Percentiles rank a stretch among this genome's conserved stretches.
phyloP scores from a whole-genome alignment of 1,284 basidiomycete species.

The Boletus semigastroideus region DNA sequence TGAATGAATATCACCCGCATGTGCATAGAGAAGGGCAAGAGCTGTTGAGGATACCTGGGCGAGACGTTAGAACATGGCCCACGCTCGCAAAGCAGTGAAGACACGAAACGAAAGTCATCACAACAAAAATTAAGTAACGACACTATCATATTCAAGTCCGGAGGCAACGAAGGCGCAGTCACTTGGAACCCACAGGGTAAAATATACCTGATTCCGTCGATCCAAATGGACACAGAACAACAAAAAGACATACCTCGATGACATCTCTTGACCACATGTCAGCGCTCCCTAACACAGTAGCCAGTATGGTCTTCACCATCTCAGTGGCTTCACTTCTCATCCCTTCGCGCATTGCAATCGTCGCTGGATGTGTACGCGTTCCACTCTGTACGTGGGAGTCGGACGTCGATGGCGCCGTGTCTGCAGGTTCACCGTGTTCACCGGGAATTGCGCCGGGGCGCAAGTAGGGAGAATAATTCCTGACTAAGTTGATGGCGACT shows the following conservation, averaged over 20 bases:
- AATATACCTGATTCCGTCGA: background rate
- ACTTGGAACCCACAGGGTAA: background rate
- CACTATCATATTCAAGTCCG: too few relatives aligned
- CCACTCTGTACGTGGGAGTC: constrained; percentile 28
- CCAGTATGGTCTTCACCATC: constrained; percentile 65
- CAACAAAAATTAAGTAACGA: background rate
- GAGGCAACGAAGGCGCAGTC: too few relatives aligned
- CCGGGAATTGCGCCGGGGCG: constrained; percentile 43
- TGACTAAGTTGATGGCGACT: constrained; percentile 87
- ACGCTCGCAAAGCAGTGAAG: background rate
- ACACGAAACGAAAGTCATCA: background rate
- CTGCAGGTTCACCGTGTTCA: constrained; percentile 6
- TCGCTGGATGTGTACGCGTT: constrained; percentile 64
- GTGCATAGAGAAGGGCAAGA: constrained; percentile 31
- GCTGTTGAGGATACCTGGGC: constrained; percentile 32
- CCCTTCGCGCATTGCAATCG: constrained; percentile 63
- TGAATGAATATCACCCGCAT: constrained; percentile 22
- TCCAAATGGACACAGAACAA: constrained; percentile 1
- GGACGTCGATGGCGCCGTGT: constrained; percentile 2
- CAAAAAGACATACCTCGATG: constrained; percentile 28
- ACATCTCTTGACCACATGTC: constrained; percentile 27
- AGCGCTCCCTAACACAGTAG: constrained; percentile 37
- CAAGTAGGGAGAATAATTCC: constrained; percentile 85
- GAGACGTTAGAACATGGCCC: constrained; percentile 5
- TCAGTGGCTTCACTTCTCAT: constrained; percentile 60